phyloP scores from a whole-genome alignment of 2,329 filamentous ascomycete species.

The Fusarium subglutinans region DNA sequence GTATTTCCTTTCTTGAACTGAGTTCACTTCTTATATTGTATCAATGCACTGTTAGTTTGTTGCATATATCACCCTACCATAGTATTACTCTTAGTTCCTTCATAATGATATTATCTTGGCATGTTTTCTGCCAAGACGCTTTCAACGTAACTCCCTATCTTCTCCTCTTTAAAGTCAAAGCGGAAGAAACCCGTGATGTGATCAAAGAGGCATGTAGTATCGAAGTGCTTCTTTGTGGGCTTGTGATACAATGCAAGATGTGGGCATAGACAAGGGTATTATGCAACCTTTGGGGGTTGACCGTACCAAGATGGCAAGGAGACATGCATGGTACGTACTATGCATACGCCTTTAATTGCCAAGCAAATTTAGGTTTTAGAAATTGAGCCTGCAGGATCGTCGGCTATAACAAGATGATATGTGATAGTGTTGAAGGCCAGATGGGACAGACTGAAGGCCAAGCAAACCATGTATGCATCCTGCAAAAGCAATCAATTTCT shows the following conservation, averaged over 20 bases:
- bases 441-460: neutral
- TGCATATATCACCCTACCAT: constrained; percentile 4
- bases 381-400: constrained; percentile 15
- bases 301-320: neutral
- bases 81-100: constrained; percentile 9
- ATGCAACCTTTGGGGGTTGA: neutral
- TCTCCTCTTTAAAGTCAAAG: neutral
- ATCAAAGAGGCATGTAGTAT: constrained; percentile 7
- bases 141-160: neutral
- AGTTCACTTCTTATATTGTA: neutral
- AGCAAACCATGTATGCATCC: neutral
- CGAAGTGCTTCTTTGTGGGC: neutral
- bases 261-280: constrained; percentile 9
- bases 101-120: constrained; percentile 13
- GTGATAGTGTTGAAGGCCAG: constrained; percentile 1
- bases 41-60: constrained; percentile 4
- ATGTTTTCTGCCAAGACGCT: neutral
- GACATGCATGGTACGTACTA: neutral
- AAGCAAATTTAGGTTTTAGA: neutral
- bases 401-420: neutral
- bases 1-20: neutral
- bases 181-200: neutral
- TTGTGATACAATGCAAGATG: constrained; percentile 10
- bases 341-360: neutral
- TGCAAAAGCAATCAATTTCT: neutral